Base-by-base conservation (phyloP, 1,284 basidiomycete species). In the Leccinum pachyderme region DNA sequence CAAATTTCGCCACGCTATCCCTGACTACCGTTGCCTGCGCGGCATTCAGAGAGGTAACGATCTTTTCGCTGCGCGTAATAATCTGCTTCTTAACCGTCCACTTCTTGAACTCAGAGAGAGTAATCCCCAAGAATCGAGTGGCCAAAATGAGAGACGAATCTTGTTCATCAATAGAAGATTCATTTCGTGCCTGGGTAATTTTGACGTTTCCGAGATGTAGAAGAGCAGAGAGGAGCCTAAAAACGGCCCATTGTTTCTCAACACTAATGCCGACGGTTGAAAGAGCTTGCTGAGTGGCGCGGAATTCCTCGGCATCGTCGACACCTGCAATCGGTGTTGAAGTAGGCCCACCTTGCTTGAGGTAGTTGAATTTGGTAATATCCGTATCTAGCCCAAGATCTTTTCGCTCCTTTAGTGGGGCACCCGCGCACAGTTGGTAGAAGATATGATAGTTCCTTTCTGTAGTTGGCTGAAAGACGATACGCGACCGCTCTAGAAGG, bases 361-460 rank as follows among this genome's bases (percentile, higher is more conserved):
- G 81, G 68, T 95, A 99, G 62, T 88, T 83, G 74, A 98, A 99
- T 70, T 95, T 91, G 37, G 84, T 86, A 54, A 91, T 80, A 67
- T 96, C 93, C 7, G 81, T 78, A 60, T 95, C 91, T 44, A 99
- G 80, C 5, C 92, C 94, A 41, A 99, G 83, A 65, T 97, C 93
- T 73, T 97, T 97, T 47, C 93, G 86, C 70, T 99, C 96, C 70
- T 97, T 96, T 25, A 91, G 78, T 2, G 96, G 95, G 4, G 94
- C 95, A 52, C 97, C 97, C 2, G 96, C 92, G 64, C 96, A 94
- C n/a, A 99, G 79, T 72, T 99, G 97, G 74, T 99, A 99, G 79
- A 99, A 99, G 68, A 99, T 98, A 74, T 99, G 97, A 73, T 99
- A 99, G 74, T 99, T 99, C 55, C 97, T 87, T 74, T 99, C 97